Evolutionary conservation across 2,329 filamentous ascomycete species (phyloP), one percentile per base, ranked within the genome.

Genomic region (Botryotinia calthae): DNA sequence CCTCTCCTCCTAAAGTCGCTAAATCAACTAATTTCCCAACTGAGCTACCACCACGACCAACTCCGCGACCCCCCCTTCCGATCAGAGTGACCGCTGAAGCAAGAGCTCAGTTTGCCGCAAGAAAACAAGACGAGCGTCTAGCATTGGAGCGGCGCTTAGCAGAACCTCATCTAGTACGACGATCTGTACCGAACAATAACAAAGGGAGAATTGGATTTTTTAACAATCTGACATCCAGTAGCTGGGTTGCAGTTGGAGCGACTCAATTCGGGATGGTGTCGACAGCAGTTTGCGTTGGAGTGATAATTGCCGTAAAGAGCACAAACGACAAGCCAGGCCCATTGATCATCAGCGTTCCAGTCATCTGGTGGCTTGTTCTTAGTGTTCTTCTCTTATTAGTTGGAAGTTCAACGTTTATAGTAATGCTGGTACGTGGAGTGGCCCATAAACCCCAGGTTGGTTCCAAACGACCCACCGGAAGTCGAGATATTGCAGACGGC

Each of bases 51-150:
- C 42, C 58, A 4, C 58, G 68, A 5, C 68, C 68, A 28, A 25
- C 46, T n/a, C 16, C 31, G 4, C 46, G 64, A 16, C 44, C 48
- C 0, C 46, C 65, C 5, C 48, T 56, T 14, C 65, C 65, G 7
- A 28, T 68, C 48, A 56, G 65, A 31, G 48, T 68, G 10, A 68
- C 65, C 5, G 65, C 65, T 16, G 65, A 68, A 20, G 48, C 65
- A 22, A 40, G 65, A 37, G 65, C 65, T 6, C 65, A 68, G 28
- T 68, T 56, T 16, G n/a, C 18, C 0, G 65, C 65, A 4, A n/a
- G 48, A 4, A 68, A 68, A 14, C 25, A 56, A 2, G 48, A 56
- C 1, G 34, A 68, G 1, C 31, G 65, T 1, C 10, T 68, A 0
- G 65, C 34, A 0, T 6, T 56, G 4, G 65, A 68, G n/a, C 20